These are phyloP conservation scores for Agrostemma githago DNA, from an alignment of 148 eudicot genomes.

Conservation along the genomic window DNA sequence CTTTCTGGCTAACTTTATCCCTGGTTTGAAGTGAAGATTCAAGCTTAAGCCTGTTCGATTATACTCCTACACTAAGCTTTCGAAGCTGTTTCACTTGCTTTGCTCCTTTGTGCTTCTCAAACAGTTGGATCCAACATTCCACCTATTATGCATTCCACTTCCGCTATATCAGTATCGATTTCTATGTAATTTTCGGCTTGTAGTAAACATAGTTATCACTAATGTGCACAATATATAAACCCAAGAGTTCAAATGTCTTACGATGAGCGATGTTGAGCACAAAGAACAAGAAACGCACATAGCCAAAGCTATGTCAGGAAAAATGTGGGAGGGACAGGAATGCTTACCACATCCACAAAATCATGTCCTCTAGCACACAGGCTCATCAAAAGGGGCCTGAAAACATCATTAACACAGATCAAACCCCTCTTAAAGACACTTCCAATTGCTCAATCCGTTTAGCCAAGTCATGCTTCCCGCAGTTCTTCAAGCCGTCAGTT, in stretches of 20 bases:
- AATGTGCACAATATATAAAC: neutral
- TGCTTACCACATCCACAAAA: conserved; percentile 2
- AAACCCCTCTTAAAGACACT: conserved; percentile 62
- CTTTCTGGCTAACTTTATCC: neutral
- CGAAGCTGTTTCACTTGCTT: too few relatives aligned
- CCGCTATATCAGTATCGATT: neutral
- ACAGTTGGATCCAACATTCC: neutral
- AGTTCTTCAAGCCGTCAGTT: conserved; percentile 88
- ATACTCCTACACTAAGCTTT: too few relatives aligned
- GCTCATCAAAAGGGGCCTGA: neutral
- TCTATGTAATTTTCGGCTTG: neutral
- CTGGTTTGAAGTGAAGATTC: neutral
- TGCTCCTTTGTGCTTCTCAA: neutral
- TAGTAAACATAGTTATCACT: neutral
- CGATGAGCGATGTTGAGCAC: neutral
- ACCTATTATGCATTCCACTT: neutral
- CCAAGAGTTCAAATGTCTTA: neutral
- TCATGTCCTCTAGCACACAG: neutral
- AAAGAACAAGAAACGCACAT: neutral
- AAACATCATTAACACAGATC: conserved; percentile 25
- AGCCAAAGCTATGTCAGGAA: neutral
- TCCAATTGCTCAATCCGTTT: conserved; percentile 79
- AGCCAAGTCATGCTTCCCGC: conserved; percentile 93
- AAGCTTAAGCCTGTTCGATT: neutral
- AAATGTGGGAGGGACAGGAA: neutral